Evolutionary conservation across 805 yeast genomes (phyloP), one percentile per base, ranked within the genome.

Genomic region (Candida yuanshanica): DNA sequence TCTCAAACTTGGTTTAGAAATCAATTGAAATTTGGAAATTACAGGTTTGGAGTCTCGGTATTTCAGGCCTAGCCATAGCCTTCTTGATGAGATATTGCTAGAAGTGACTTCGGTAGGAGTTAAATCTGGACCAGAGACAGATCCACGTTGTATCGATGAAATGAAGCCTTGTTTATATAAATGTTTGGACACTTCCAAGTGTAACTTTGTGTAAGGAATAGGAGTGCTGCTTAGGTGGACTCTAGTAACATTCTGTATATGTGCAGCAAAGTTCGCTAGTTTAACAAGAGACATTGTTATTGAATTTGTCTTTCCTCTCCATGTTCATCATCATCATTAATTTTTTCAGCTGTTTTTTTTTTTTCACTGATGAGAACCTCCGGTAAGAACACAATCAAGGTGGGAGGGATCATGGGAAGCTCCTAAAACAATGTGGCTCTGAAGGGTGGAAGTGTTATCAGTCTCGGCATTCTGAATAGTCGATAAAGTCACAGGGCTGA

Each of bases 31-130:
- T 41, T 77, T 74, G 49, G 79, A 72, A 48, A 93, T 69, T 14
- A 93, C 95, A 0, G 34, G 22, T 10, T 71, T 69, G 55, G 81
- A 78, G 48, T 87, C 77, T 57, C 91, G 77, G 62, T 93, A 93
- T 61, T 93, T 93, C 60, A 93, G 69, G 2, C 90, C 95, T 17
- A 93, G 62, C 99, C 99, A 93, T 38, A 93, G 72, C 51, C 95
- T 74, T 56, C 98, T 79, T 1, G 90, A 75, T 16, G 95, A 64
- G 23, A 93, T 77, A 58, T 91, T 90, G 58, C 86, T 95, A 25
- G 83, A 89, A 0, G 98, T 89, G 18, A 79, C 84, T 33, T 83
- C 89, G 4, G 78, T 79, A 1, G 90, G 83, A 2, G 67, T 68
- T 35, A 67, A 59, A 60, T 93, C 98, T 12, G 99, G 98, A 1